Base-by-base conservation (phyloP, 2,329 filamentous ascomycete genomes). In the Fusarium multiceps region DNA sequence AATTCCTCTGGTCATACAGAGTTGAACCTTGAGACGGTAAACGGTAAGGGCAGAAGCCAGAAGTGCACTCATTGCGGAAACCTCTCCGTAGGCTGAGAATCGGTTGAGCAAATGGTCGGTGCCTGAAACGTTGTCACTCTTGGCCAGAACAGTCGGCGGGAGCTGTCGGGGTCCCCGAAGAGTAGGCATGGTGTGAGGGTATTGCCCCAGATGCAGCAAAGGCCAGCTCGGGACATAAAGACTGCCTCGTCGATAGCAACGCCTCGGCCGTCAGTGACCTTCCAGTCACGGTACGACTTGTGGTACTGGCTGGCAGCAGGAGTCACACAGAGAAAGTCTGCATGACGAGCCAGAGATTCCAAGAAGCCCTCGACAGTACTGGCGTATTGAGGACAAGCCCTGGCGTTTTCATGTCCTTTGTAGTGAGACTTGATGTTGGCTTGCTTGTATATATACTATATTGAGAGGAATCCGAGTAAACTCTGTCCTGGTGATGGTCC, bases 201-300 rank as follows among this genome's bases (percentile, higher is more conserved):
- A 7, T 37, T 37, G 16, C 34, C 16, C 16, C 34, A n/a, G 34
- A 37, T 1, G 34, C 34, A n/a, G 9, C 34, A 37, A 18, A 37
- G 34, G 16, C 6, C 34, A 37, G 0, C 34, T n/a, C 16, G 1
- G n/a, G 34, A 37, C 9, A 37, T n/a, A 37, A 9, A n/a, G 4
- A 5, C 16, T 37, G 34, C 34, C 16, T 37, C 16, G 3, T 37
- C 16, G 34, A 4, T 37, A 0, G 9, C 2, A 18, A 46, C 21
- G 4, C 16, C 11, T 11, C 16, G 43, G 16, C 8, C 2, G 12
- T n/a, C n/a, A n/a, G 18, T n/a, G n/a, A 0, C 25, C 7, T 9
- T 20, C 0, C 11, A n/a, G 18, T 14, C 12, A 16, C 10, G 43
- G 16, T 46, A 46, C 14, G 7, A 13, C 18, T 27, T n/a, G 13